phyloP scores from a whole-genome alignment of 371 early-diverging fungal species.

The Parasitella parasitica region DNA sequence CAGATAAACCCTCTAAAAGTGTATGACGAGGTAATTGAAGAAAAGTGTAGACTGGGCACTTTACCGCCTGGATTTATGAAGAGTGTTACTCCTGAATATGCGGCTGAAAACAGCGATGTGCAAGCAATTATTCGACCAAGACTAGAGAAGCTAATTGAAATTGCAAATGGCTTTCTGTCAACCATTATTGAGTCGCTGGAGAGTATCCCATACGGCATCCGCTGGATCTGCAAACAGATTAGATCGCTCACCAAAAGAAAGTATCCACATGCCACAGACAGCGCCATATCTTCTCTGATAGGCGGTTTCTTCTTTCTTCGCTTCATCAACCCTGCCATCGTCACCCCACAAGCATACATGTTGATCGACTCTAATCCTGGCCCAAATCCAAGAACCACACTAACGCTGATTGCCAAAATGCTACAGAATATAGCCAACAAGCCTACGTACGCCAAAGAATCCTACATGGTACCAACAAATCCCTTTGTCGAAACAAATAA shows the following conservation, averaged over 20 bases:
- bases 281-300: conserved; percentile 89
- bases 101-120: conserved; percentile 75
- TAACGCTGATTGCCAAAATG: conserved; percentile 91
- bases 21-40: conserved; percentile 81
- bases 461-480: conserved; percentile 84
- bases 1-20: conserved; percentile 89
- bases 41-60: conserved; percentile 66
- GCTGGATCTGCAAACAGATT: conserved; percentile 99
- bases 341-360: conserved; percentile 94
- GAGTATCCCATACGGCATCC: conserved; percentile 91
- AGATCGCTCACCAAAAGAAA: conserved; percentile 87
- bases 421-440: conserved; percentile 93
- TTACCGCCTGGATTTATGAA: conserved; percentile 64
- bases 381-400: conserved; percentile 79
- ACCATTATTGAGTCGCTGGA: conserved; percentile 82
- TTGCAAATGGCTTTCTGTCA: conserved; percentile 79
- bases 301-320: conserved; percentile 97
- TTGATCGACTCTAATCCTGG: conserved; percentile 82
- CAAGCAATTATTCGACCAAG: conserved; percentile 82
- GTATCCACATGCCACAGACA: conserved; percentile 88
- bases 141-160: conserved; percentile 80
- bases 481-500: conserved; percentile 88
- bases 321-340: conserved; percentile 96
- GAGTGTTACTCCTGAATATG: conserved; percentile 79
- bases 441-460: conserved; percentile 87